phyloP scores from a whole-genome alignment of 768 basidiomycete species.

The Suillus clintonianus region DNA sequence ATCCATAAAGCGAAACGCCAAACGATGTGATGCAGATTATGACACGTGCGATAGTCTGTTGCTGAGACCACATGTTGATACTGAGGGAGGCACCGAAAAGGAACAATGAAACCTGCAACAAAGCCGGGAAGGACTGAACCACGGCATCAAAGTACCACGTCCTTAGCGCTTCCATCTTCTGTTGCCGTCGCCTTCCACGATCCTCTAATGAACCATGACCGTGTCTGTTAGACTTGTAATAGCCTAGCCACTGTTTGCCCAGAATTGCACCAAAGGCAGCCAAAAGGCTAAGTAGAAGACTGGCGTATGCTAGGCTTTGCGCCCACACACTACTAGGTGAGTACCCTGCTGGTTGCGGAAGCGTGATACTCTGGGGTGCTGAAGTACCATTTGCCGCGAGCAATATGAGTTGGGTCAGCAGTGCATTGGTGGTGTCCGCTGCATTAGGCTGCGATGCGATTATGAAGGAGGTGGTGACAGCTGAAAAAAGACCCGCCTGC shows the following conservation, averaged over 20 bases:
- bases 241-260: constrained; percentile 18
- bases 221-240: constrained; percentile 4
- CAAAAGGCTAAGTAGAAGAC: constrained; percentile 14
- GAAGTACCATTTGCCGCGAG: constrained; percentile 11
- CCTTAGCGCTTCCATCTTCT: constrained; percentile 14
- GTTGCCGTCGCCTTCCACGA: constrained; percentile 12
- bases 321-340: constrained; percentile 8
- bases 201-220: constrained; percentile 12
- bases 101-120: constrained; percentile 14
- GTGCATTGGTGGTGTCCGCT: constrained; percentile 12
- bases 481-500: constrained; percentile 19
- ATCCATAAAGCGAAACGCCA: constrained; percentile 11
- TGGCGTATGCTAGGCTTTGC: constrained; percentile 16
- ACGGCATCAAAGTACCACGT: constrained; percentile 16
- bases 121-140: constrained; percentile 10
- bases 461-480: constrained; percentile 17
- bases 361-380: not conserved
- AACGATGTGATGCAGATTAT: constrained; percentile 6
- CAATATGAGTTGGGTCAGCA: constrained; percentile 12
- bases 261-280: constrained; percentile 19
- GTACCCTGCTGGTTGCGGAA: constrained; percentile 11
- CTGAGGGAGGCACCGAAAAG: constrained; percentile 15
- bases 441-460: constrained; percentile 11
- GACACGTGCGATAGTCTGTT: constrained; percentile 10
- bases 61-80: constrained; percentile 4